phyloP scores from a whole-genome alignment of 2,329 filamentous ascomycete genomes.

The Pyrenophora graminea region DNA sequence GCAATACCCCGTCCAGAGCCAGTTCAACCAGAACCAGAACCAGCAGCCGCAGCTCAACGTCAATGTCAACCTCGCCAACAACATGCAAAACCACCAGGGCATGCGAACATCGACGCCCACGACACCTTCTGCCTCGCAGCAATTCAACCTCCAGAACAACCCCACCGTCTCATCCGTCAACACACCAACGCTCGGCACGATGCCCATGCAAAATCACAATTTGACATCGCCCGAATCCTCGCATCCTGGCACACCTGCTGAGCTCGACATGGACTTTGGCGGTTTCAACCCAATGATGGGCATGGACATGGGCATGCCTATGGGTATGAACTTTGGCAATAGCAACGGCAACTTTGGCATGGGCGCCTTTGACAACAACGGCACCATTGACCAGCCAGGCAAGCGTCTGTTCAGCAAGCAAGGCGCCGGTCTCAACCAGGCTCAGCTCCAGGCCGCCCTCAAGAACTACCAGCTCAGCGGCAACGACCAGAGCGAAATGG shows the following conservation, averaged over 20 bases:
- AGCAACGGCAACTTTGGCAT: constrained; percentile 47
- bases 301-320: constrained; percentile 38
- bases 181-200: constrained; percentile 84
- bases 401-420: constrained; percentile 87
- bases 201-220: constrained; percentile 66
- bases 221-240: constrained; percentile 68
- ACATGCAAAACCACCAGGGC: constrained; percentile 70
- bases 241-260: constrained; percentile 69
- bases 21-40: constrained; percentile 60
- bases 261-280: constrained; percentile 73
- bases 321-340: constrained; percentile 38
- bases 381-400: constrained; percentile 84
- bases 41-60: constrained; percentile 75
- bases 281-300: constrained; percentile 46
- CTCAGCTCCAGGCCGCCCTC: constrained; percentile 74
- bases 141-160: constrained; percentile 83
- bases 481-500: constrained; percentile 70
- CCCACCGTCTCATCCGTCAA: constrained; percentile 97
- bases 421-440: constrained; percentile 70
- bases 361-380: constrained; percentile 46
- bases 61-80: constrained; percentile 78
- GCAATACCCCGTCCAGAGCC: constrained; percentile 58
- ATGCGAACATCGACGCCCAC: constrained; percentile 84
- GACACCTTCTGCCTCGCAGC: constrained; percentile 71
- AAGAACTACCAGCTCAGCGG: constrained; percentile 72